Evolutionary conservation across 352 stramenopile species (phyloP), one percentile per base, ranked within the genome.

Genomic region (Phytophthora idaei): DNA sequence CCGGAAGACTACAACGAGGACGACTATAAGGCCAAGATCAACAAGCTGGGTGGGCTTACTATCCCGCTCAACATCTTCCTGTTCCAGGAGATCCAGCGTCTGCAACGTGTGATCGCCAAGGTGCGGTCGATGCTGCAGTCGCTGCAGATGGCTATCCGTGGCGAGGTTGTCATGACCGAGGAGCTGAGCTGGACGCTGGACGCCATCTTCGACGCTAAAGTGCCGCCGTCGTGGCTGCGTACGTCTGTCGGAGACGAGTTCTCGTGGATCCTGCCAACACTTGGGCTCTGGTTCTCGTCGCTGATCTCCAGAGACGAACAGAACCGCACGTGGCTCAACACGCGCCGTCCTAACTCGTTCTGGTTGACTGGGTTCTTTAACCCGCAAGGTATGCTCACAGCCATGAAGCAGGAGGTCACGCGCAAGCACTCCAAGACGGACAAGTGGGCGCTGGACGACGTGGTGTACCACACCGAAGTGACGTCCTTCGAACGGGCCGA

Each of bases 341-440:
- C 81, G 15, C 92, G 95, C 9, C 81, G 94, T 0, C 97, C 97
- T 4, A 97, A 97, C 64, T 97, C 88, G 55, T 99, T 98, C 74
- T 99, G 96, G 97, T 77, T 99, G 50, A 98, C 97, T 25, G 97
- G 97, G 5, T 99, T 99, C 74, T 99, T 99, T 79, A 99, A 99
- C 71, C 97, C 97, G 21, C 95, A 98, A 68, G 97, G 97, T 14
- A 98, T 99, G 83, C 84, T 99, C 37, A 99, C 97, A 46, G 97
- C 97, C 41, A 99, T 99, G 94, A 99, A 99, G 78, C 97, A 99
- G 73, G 97, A 99, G 71, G 97, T 99, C 3, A 98, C 96, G 42
- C 89, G 96, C 15, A 97, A 97, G 63, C 96, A 99, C 81, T 91
- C 79, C 34, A 98, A 98, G 84, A 95, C 89, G 12, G 93, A 99